Evolutionary conservation across 495 filamentous ascomycete genomes (phyloP), one percentile per base, ranked within the genome.

Genomic region (Aspergillus indologenus): DNA sequence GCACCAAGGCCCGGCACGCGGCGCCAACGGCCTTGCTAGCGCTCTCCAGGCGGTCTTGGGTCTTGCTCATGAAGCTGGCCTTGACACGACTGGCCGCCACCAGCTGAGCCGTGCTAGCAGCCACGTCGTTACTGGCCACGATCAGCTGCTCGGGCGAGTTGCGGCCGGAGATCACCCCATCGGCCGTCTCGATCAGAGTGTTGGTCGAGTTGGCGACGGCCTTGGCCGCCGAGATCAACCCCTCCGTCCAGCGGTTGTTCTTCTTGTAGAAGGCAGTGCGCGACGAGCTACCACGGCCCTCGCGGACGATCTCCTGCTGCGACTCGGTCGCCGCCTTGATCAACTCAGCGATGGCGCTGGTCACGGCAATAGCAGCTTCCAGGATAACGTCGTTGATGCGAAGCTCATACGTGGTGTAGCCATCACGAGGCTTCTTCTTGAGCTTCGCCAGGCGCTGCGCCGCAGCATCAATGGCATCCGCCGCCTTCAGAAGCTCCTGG

Each of bases 251-350:
- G 44, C 94, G 86, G 65, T 90, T 90, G 81, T 97, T 95, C 78
- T 96, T 96, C 83, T 98, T 98, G 86, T 98, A 98, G 80, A 98
- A 98, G 40, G 91, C 90, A n/a, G 93, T 92, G 22, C 85, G 82
- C 43, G 91, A 94, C 42, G 90, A 89, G 55, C 85, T 88, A 54
- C 94, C 94, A 14, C 90, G 87, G 17, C 94, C 94, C 68, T 96
- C 90, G 46, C 91, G 86, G n/a, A 98, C 94, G 67, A 98, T 98
- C 74, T 98, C 94, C 69, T 96, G 87, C 69, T 98, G 94, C 1
- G 91, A 92, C 40, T 83, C 86, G 2, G 95, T 97, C 59, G 94
- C 94, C 7, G 94, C 95, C 75, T 94, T 93, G 82, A 98, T 96
- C 52, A 98, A 83, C 70, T 92, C 90, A 0, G 91, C 90, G 63